Base-by-base conservation (phyloP, 768 basidiomycete species). In the Clathrus columnatus region DNA sequence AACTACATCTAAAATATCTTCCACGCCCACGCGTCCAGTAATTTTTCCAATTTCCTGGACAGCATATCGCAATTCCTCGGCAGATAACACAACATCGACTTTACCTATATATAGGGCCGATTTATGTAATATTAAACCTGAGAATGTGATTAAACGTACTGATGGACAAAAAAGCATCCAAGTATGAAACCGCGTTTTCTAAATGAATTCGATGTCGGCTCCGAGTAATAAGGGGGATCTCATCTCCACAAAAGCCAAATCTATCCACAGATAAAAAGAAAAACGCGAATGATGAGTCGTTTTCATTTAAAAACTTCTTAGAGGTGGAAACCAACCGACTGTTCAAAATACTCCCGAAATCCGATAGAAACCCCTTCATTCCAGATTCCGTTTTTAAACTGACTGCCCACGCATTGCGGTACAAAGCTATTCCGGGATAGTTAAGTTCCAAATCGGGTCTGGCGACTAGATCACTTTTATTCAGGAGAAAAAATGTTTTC, bases 11-110 rank as follows among this genome's bases (percentile, higher is more conserved):
- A 95, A 67, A 7, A 94, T 74, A 57, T 94, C 90, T 62, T 95
- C 92, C 11, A 84, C 81, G 46, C 84, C 84, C 54, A 95, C 84
- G 7, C 77, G 64, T 4, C 92, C 91, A 1, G 85, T 83, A n/a
- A 94, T 82, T 56, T 82, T 81, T 1, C 89, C 91, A n/a, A 95
- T 78, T 4, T 89, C 84, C 57, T 80, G 78, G 0, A 85, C 83
- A 1, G 91, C 92, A 64, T 92, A 91, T 23, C 92, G 81, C 23
- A 95, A 74, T 64, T 92, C 90, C 66, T 95, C 92, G 0, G 91
- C 91, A 4, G 81, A 90, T 10, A 88, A 65, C 5, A 93, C 90
- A 4, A 93, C 70, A 58, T 92, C 87, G n/a, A 78, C 74, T 1
- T 78, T 62, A 7, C 78, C 84, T 84, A 32, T 32, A 32, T n/a